A percentile compares a stretch with the other conserved stretches of the same genome.
Conservation (phyloP, 352 stramenopile species). For the Pythium utonaiense region DNA sequence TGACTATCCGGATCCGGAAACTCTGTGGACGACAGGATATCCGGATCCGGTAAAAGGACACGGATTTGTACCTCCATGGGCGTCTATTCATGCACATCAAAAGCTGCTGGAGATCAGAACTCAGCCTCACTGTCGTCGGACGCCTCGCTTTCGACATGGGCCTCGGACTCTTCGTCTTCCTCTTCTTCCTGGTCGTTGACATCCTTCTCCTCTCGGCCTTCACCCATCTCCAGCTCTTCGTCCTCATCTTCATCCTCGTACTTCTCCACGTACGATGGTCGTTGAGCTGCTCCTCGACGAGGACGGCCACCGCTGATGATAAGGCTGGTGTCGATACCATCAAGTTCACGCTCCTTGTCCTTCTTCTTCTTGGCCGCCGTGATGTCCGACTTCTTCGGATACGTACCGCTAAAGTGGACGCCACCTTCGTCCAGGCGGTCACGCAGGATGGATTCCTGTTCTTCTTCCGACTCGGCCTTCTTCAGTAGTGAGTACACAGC, state of each 20-base stretch:
- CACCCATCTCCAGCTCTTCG: constrained; percentile 6
- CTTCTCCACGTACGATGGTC: constrained; percentile 7
- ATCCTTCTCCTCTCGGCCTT: not conserved
- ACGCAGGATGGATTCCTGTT: constrained; percentile 56
- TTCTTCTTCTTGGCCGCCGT: constrained; percentile 64
- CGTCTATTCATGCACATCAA: not conserved
- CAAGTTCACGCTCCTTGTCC: constrained; percentile 64
- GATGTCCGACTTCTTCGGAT: constrained; percentile 67
- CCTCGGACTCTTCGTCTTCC: constrained; percentile 26
- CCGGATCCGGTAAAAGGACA: not conserved
- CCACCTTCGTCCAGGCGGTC: constrained; percentile 41
- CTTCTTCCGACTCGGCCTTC: constrained; percentile 29
- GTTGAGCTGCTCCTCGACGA: constrained; percentile 15
- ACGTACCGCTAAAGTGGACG: constrained; percentile 52
- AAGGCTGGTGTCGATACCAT: constrained; percentile 78
- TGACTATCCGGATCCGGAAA: constrained; percentile 15
- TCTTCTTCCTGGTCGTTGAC: constrained; percentile 20
- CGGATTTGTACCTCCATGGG: not conserved
- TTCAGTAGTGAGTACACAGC: constrained; percentile 62
- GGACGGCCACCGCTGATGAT: constrained; percentile 49
- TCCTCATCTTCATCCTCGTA: constrained; percentile 9
- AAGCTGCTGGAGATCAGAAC: constrained; percentile 14
- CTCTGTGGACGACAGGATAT: not conserved
- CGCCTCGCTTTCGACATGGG: constrained; percentile 22
- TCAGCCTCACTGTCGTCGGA: constrained; percentile 42